Base-by-base conservation (phyloP, 805 yeast genomes). In the Yamadazyma kitorensis region DNA sequence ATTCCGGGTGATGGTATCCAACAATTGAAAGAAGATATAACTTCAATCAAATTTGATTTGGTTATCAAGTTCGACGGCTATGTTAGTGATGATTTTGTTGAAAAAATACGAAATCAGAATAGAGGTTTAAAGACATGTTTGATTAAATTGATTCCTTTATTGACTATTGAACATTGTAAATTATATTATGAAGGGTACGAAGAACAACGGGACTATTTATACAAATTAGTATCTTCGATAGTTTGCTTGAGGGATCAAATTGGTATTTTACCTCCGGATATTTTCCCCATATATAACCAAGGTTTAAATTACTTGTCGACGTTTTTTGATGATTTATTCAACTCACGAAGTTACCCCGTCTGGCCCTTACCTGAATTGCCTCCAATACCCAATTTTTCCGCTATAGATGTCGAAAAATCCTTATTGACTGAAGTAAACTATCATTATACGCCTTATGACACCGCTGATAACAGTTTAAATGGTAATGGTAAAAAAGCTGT, bases 331-430 rank as follows among this genome's bases (percentile, higher is more conserved):
- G 59, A 73, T 11, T 48, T 58, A 3, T 52, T 57, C 33, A 29
- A 29, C 11, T 29, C 40, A 7, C 39, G 41, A 14, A 30, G 28
- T 14, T 59, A 51, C 29, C 68, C 70, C 3, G 65, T 73, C 5
- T 88, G 95, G 95, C 91, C 89, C 3, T 61, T 88, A 27, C 93
- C 95, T 0, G 86, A 82, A 29, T 62, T 85, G 41, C 73, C 86
- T 2, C 52, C 67, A 2, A 76, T 87, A 4, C 78, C 82, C 2
- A 66, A 68, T 25, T 87, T 76, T 48, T 72, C 73, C 3, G 71
- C 89, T 1, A 64, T 66, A 43, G 96, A 88, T 54, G 95, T 88
- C 14, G 96, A 88, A 51, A 72, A 75, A 47, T 81, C 93, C 0
- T 57, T 85, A 37, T 58, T 84, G 31, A 80, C 86, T 1, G 94